phyloP scores from a whole-genome alignment of 1,139 yeast species.

The Pichia sp. region DNA sequence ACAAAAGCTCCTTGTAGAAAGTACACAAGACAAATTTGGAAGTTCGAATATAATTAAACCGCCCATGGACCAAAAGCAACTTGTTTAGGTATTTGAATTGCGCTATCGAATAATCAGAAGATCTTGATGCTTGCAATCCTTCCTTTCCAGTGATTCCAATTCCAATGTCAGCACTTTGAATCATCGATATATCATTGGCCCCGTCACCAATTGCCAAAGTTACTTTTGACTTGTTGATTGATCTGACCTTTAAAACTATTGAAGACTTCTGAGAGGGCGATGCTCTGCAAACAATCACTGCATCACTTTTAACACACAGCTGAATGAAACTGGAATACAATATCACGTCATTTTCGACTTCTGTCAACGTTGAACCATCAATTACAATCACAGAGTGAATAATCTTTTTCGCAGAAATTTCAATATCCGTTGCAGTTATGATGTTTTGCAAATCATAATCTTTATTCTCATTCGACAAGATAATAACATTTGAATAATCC shows the following conservation, averaged over 20 bases:
- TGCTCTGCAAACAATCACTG: conserved; percentile 93
- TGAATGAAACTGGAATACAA: conserved; percentile 71
- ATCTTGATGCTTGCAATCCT: conserved; percentile 92
- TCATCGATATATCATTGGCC: conserved; percentile 98
- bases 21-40: conserved; percentile 90
- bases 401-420: conserved; percentile 56
- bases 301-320: conserved; percentile 78
- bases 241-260: conserved; percentile 74
- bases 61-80: conserved; percentile 83
- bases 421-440: conserved; percentile 53
- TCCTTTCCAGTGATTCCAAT: conserved; percentile 96
- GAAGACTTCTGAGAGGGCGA: conserved; percentile 94
- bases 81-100: conserved; percentile 83
- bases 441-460: conserved; percentile 32
- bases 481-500: conserved; percentile 85
- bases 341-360: conserved; percentile 64
- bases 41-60: conserved; percentile 89
- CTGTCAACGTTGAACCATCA: conserved; percentile 78
- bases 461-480: conserved; percentile 45
- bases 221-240: conserved; percentile 55
- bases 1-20: conserved; percentile 86
- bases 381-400: conserved; percentile 94
- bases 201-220: conserved; percentile 99
- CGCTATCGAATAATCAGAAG: conserved; percentile 93
- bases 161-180: conserved; percentile 97